These are phyloP conservation scores for Termitomyces sp. DNA, from an alignment of 768 basidiomycete species.

Conservation along the genomic window DNA sequence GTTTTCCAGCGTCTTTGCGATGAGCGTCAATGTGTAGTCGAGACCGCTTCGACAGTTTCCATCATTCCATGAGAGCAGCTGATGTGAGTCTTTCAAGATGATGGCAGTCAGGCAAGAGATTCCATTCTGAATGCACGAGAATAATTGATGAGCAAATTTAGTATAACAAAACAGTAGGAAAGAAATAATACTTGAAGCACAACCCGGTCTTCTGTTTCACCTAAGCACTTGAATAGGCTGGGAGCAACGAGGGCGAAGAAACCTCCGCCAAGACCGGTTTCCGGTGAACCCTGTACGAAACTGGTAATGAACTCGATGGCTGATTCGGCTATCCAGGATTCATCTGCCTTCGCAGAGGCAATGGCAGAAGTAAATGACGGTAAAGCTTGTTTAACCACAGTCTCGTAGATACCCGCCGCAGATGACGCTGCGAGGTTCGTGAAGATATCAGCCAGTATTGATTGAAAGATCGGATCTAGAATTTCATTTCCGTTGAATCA, in stretches of 20 bases:
- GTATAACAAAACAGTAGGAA: not conserved
- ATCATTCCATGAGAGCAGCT: conserved; percentile 75
- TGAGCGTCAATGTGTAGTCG: conserved; percentile 64
- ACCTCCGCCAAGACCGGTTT: conserved; percentile 66
- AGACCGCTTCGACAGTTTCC: conserved; percentile 67
- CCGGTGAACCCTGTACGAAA: conserved; percentile 62
- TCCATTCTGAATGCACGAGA: conserved; percentile 55
- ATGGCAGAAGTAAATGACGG: conserved; percentile 71
- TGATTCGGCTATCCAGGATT: conserved; percentile 73
- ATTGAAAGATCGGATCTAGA: conserved; percentile 81
- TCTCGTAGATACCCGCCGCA: conserved; percentile 57
- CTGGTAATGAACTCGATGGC: conserved; percentile 80
- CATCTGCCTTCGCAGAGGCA: conserved; percentile 46
- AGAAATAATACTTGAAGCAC: conserved; percentile 59
- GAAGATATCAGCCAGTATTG: conserved; percentile 80
- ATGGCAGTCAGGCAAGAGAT: conserved; percentile 77
- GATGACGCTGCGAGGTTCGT: conserved; percentile 61
- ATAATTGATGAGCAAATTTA: not conserved
- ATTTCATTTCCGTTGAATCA: not conserved
- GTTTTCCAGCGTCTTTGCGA: conserved; percentile 71
- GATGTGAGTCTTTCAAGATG: conserved; percentile 82
- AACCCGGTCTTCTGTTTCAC: conserved; percentile 78
- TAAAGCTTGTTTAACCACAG: conserved; percentile 67
- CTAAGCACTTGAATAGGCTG: conserved; percentile 65
- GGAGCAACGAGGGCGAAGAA: conserved; percentile 77